phyloP scores from a whole-genome alignment of 192 early-diverging fungal species.

The Coemansia sp. region DNA sequence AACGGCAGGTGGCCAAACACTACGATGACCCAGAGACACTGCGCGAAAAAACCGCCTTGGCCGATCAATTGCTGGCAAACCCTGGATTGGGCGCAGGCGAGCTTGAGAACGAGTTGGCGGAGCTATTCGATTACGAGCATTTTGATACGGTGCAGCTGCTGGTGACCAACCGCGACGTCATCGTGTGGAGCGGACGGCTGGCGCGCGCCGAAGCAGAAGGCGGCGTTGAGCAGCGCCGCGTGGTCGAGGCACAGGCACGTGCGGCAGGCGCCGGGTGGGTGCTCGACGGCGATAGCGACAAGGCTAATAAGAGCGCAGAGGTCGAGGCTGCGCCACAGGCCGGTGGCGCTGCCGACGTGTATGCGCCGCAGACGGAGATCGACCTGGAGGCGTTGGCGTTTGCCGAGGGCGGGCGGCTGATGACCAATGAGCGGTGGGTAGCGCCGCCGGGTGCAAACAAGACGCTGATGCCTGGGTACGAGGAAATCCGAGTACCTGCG shows the following conservation, averaged over 20 bases:
- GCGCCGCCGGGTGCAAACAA: conserved; percentile 93
- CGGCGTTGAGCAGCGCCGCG: conserved; percentile 54
- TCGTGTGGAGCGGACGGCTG: conserved; percentile 89
- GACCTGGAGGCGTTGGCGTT: conserved; percentile 86
- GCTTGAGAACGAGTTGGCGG: conserved; percentile 94
- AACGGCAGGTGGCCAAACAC: conserved; percentile 77
- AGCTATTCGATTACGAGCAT: conserved; percentile 94
- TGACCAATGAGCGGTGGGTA: conserved; percentile 95
- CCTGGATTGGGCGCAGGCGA: conserved; percentile 69
- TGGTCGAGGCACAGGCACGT: conserved; percentile 69
- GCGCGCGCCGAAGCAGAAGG: conserved; percentile 66
- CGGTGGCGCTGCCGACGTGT: background rate
- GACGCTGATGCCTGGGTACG: conserved; percentile 83
- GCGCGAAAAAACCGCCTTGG: conserved; percentile 82
- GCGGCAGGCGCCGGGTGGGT: conserved; percentile 70
- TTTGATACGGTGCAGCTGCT: conserved; percentile 93
- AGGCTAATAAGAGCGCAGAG: background rate
- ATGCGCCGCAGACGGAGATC: conserved; percentile 34
- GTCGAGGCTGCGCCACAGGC: background rate
- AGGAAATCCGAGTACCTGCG: conserved; percentile 93
- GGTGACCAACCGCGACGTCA: conserved; percentile 81
- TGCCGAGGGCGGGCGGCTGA: conserved; percentile 90
- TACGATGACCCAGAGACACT: conserved; percentile 84
- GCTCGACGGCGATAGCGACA: conserved; percentile 45
- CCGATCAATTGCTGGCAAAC: conserved; percentile 71